phyloP scores from a whole-genome alignment of 2,329 filamentous ascomycete genomes.

The Fusarium hostae region DNA sequence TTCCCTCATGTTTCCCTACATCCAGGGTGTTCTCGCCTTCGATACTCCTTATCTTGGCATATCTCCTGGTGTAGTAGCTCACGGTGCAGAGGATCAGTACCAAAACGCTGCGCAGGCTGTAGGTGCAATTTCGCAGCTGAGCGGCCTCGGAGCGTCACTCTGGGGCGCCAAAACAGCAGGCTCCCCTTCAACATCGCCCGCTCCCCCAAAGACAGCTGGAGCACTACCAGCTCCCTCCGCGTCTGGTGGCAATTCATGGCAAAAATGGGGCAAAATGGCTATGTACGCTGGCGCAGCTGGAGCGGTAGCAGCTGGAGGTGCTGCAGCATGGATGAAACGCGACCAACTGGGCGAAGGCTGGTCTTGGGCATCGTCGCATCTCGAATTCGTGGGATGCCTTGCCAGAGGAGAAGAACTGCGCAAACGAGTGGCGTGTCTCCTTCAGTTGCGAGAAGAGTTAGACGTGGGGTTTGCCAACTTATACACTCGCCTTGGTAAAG shows the following conservation, averaged over 20 bases:
- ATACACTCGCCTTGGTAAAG: conserved; percentile 84
- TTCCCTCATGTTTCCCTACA: conserved; percentile 89
- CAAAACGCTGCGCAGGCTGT: conserved; percentile 74
- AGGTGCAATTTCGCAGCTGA: conserved; percentile 73
- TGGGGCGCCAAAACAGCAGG: conserved; percentile 62
- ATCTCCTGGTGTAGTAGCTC: conserved; percentile 82
- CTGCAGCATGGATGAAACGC: conserved; percentile 86
- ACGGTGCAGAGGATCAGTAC: conserved; percentile 88
- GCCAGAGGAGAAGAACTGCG: conserved; percentile 85
- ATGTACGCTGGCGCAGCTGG: conserved; percentile 87
- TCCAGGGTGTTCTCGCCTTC: conserved; percentile 90
- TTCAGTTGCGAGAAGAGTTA: conserved; percentile 71
- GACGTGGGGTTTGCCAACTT: conserved; percentile 84
- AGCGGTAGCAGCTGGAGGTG: conserved; percentile 82
- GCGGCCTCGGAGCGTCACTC: conserved; percentile 74
- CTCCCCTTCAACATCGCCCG: conserved; percentile 29
- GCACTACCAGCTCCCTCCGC: conserved; percentile 46
- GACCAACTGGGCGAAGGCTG: conserved; percentile 81
- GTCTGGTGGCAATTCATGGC: conserved; percentile 65
- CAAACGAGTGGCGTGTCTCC: conserved; percentile 75
- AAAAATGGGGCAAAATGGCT: conserved; percentile 84
- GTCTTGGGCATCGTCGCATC: conserved; percentile 86
- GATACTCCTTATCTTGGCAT: conserved; percentile 93
- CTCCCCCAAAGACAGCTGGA: conserved; percentile 36
- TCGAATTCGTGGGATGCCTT: conserved; percentile 93